Evolutionary conservation across 371 early-diverging fungal genomes (phyloP).

Genomic region (Saksenaea vasiformis): DNA sequence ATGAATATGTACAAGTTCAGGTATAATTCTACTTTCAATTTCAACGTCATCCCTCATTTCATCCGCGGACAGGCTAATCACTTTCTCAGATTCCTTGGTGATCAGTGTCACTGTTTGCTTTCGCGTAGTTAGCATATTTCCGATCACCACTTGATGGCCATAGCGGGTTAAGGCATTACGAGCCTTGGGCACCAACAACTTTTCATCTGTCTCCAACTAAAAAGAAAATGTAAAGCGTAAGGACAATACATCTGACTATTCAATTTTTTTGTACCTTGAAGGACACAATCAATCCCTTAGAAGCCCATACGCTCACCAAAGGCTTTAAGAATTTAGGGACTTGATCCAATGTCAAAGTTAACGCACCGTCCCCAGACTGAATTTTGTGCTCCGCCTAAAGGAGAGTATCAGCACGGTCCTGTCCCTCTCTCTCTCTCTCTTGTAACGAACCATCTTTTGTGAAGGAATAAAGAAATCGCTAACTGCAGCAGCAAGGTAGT

Average conservation of each 20-base stretch:
- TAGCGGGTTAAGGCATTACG: conserved; percentile 80
- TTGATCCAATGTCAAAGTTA: conserved; percentile 87
- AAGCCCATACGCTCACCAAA: conserved; percentile 90
- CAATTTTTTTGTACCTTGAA: conserved; percentile 77
- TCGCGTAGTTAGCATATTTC: conserved; percentile 88
- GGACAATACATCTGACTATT: background rate
- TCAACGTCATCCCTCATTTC: conserved; percentile 69
- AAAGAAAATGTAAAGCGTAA: background rate
- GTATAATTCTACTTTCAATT: conserved; percentile 87
- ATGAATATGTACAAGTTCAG: conserved; percentile 75
- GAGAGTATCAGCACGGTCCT: background rate
- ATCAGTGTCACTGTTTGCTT: conserved; percentile 84
- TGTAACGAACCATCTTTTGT: conserved; percentile 74
- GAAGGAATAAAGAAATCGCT: conserved; percentile 96
- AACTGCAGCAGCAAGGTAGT: conserved; percentile 97
- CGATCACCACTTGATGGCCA: conserved; percentile 97
- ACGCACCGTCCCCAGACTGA: conserved; percentile 84
- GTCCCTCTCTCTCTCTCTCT: background rate
- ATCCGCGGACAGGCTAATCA: conserved; percentile 65
- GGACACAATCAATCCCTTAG: conserved; percentile 85
- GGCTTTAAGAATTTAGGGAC: conserved; percentile 97
- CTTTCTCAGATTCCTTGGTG: conserved; percentile 54
- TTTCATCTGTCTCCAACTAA: conserved; percentile 91
- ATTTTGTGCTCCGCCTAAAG: conserved; percentile 90
- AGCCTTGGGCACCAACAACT: conserved; percentile 81